Base-by-base conservation (phyloP, 176 grass and related monocot species). In the Aegilops longissima region DNA sequence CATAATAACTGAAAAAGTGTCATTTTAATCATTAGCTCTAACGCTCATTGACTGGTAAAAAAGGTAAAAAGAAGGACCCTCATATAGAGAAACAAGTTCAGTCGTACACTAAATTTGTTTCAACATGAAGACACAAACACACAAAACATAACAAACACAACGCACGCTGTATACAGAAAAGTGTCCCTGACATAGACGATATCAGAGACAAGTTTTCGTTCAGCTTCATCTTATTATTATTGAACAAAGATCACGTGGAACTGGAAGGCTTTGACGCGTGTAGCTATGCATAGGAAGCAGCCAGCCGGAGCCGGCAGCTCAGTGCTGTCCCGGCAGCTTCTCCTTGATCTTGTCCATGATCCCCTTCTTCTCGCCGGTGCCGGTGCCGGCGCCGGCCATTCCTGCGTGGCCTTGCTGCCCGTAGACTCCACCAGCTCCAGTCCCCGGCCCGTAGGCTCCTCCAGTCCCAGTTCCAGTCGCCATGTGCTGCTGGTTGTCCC, bases 301-400 rank as follows among this genome's bases (percentile, higher is more conserved):
- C 13, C 14, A 34, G 27, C 9, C 75, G 17, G 52, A 35, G 51
- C 29, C 54, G 35, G 76, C 10, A 0, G 3, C 35, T 80, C 61
- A 80, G 61, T 80, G 78, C 61, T 80, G 78, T 17, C 78, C 78
- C 13, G 78, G 78, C 23, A 80, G 78, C 78, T 80, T 80, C 61
- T 80, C 78, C 78, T 66, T 66, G 39, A 80, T 47, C 78, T 80
- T 80, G 14, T 80, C 78, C 78, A 66, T 66, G 38, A 80, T 0
- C 3, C 78, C 78, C 40, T 80, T 80, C 61, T 80, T 80, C 61
- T 84, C 59, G 56, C 36, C 80, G 30, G 73, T 44, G 35, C 54
- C 59, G 0, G 33, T 12, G 9, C 85, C 1, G 70, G 31, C n/a
- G 29, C 67, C 85, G 35, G 76, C 33, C 42, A 44, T 65, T 31